A percentile compares a stretch with the other conserved stretches of the same genome.
phyloP scores from a whole-genome alignment of 176 grass and related monocot species.

The Carex parvula region DNA sequence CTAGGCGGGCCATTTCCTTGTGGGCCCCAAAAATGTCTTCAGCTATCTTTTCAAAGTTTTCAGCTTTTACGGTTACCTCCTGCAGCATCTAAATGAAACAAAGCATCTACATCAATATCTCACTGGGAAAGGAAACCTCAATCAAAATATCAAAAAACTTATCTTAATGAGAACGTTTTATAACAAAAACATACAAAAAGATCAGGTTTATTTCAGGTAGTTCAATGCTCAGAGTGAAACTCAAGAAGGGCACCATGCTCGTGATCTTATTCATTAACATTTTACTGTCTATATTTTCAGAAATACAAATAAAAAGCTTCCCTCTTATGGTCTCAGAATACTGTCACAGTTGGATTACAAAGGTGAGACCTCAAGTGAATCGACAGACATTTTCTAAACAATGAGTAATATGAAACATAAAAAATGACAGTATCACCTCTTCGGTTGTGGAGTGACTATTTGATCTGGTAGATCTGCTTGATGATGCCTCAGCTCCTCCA shows the following conservation, averaged over 20 bases:
- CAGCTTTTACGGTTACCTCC: conserved; percentile 29
- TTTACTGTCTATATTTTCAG: neutral
- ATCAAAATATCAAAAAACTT: conserved; percentile 10
- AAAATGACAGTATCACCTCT: neutral
- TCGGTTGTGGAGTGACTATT: neutral
- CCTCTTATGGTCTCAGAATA: neutral
- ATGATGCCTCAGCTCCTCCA: neutral
- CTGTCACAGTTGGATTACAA: neutral
- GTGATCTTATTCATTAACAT: neutral
- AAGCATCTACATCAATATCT: conserved; percentile 23
- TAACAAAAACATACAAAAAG: neutral
- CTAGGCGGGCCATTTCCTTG: conserved; percentile 24
- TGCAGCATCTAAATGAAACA: conserved; percentile 35
- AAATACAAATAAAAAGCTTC: neutral
- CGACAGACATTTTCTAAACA: neutral
- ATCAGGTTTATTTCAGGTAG: neutral
- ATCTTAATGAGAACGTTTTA: neutral
- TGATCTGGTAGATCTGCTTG: neutral
- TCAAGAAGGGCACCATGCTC: neutral
- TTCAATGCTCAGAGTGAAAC: neutral
- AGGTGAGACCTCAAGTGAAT: neutral
- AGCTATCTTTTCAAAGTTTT: conserved; percentile 34
- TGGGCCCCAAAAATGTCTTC: conserved; percentile 30
- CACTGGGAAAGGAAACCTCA: conserved; percentile 23
- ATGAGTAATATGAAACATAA: neutral